These are phyloP conservation scores for Pythium rhizo-oryzae DNA, from an alignment of 352 stramenopile species.

Conservation along the genomic window DNA sequence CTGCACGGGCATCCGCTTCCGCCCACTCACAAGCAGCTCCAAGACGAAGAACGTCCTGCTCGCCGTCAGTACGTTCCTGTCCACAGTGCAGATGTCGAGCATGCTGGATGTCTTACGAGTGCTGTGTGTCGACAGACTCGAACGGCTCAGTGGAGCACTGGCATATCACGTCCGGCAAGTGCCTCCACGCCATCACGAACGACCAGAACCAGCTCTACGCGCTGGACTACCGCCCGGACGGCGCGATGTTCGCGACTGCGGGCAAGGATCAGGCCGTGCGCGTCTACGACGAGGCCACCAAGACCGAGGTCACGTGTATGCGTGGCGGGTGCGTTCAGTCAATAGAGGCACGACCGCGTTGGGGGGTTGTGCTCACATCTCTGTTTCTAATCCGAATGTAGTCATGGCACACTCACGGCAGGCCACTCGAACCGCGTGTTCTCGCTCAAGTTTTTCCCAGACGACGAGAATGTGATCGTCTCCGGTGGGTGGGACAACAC, in stretches of 20 bases:
- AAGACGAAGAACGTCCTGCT: slow-evolving; percentile 94
- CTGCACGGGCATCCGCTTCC: slow-evolving; percentile 84
- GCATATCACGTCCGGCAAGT: slow-evolving; percentile 93
- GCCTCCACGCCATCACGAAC: slow-evolving; percentile 89
- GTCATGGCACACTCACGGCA: slow-evolving; percentile 61
- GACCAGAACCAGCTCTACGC: slow-evolving; percentile 90
- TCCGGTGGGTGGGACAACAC: slow-evolving; percentile 95
- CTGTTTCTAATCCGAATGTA: slow-evolving; percentile 4
- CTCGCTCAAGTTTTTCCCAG: slow-evolving; percentile 86
- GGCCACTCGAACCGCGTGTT: slow-evolving; percentile 94
- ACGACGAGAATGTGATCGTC: slow-evolving; percentile 82
- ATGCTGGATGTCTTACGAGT: too few species aligned
- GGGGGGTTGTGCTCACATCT: too few species aligned
- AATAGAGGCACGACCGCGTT: too few species aligned
- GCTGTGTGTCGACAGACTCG: slow-evolving; percentile 59
- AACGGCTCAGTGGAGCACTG: slow-evolving; percentile 91
- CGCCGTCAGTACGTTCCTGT: slow-evolving; percentile 82
- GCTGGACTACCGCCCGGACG: slow-evolving; percentile 88
- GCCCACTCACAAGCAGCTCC: slow-evolving; percentile 70
- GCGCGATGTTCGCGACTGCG: slow-evolving; percentile 84
- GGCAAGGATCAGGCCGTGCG: slow-evolving; percentile 90
- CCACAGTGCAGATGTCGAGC: too few species aligned
- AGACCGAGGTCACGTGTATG: slow-evolving; percentile 75
- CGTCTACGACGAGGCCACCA: slow-evolving; percentile 91
- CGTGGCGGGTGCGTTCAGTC: too few species aligned